Base-by-base conservation (phyloP, 352 stramenopile genomes). In the Globisporangium lucens region DNA sequence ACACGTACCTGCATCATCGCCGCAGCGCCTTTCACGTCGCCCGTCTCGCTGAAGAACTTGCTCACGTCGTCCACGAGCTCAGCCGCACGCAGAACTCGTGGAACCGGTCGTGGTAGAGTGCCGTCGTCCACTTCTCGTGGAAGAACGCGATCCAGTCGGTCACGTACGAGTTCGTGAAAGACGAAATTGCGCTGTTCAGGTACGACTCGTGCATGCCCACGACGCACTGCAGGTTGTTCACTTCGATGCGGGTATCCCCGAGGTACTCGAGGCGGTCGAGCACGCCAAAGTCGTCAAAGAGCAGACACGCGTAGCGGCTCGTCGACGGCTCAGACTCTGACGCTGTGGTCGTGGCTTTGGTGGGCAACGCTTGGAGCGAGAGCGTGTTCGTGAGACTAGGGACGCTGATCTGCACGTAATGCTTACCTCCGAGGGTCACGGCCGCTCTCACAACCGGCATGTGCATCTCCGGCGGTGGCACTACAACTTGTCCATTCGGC, bases 81-180 rank as follows among this genome's bases (percentile, higher is more conserved):
- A 96, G 75, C 12, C 75, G 73, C 35, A 81, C 63, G 38, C 83
- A 85, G 66, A 96, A 92, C 13, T 89, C 83, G 27, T 77, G 77
- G 61, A 93, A 94, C 1, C 85, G 82, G 68, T 97, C 89, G 67
- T 95, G 85, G 53, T 81, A 92, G 13, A 97, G 56, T 6, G 83
- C 84, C 3, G 66, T 77, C 30, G 82, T 72, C 90, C 90, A 97
- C 56, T 90, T 85, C 53, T 88, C 70, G 7, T 79, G 76, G 63
- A 97, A 95, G 65, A 96, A 97, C 2, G 73, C 76, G 36, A 97
- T 75, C 88, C 88, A 97, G 73, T 97, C 90, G 61, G 63, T 64
- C 59, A 97, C 77, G 59, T 88, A 81, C 38, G 80, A 77, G 20
- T 80, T 85, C 9, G 83, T 60, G 69, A 94, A 95, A 10, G 80